phyloP scores from a whole-genome alignment of 768 basidiomycete genomes.

The Leccinum broughii region DNA sequence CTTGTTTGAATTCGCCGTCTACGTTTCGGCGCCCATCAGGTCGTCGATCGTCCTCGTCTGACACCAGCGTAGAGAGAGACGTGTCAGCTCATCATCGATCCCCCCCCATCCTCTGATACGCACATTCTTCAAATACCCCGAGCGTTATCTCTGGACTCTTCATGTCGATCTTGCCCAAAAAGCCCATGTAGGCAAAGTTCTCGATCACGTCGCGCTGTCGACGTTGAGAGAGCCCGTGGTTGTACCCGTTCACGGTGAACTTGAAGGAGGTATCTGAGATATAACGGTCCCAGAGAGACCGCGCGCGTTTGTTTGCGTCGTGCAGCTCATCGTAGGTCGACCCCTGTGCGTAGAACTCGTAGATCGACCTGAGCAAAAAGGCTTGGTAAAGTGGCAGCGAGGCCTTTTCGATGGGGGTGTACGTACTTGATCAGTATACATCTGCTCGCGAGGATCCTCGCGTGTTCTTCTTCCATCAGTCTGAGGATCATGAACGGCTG shows the following conservation, averaged over 20 bases:
- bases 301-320: conserved; percentile 43
- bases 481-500: conserved; percentile 76
- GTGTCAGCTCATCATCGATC: neutral
- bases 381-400: neutral
- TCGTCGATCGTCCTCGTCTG: conserved; percentile 54
- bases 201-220: conserved; percentile 71
- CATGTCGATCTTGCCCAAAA: conserved; percentile 81
- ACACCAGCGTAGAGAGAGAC: neutral
- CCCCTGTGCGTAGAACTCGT: conserved; percentile 76
- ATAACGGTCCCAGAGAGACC: conserved; percentile 57
- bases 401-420: too few species aligned
- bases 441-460: conserved; percentile 66
- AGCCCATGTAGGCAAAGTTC: conserved; percentile 82
- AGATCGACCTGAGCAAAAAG: conserved; percentile 56
- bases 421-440: conserved; percentile 83
- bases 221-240: conserved; percentile 68
- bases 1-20: conserved; percentile 66
- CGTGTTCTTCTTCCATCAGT: conserved; percentile 72
- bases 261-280: conserved; percentile 73
- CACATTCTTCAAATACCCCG: conserved; percentile 87
- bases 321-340: conserved; percentile 72
- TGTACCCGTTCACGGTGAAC: conserved; percentile 73
- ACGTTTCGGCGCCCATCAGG: conserved; percentile 53
- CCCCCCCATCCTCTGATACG: conserved; percentile 23
- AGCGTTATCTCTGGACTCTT: conserved; percentile 72